phyloP scores from a whole-genome alignment of 2,329 filamentous ascomycete species.

The Neonectria neomacrospora region DNA sequence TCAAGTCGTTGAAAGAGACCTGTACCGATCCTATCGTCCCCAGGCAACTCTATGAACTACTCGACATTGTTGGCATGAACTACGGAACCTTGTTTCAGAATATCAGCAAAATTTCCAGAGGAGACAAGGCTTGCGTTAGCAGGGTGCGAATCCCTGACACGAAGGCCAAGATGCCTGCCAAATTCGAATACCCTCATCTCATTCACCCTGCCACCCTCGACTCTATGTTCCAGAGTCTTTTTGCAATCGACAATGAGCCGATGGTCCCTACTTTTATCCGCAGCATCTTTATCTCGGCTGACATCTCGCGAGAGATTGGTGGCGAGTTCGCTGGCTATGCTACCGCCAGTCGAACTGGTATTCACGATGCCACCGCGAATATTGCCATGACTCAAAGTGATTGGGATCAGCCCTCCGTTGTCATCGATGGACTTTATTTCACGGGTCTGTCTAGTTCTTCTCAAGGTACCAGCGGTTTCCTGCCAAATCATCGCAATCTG shows the following conservation, averaged over 20 bases:
- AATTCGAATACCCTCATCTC: conserved; percentile 64
- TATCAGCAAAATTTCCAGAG: conserved; percentile 51
- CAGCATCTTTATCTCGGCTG: conserved; percentile 58
- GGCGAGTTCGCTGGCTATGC: conserved; percentile 56
- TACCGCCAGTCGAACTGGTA: conserved; percentile 49
- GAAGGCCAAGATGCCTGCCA: conserved; percentile 61
- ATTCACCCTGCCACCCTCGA: conserved; percentile 70
- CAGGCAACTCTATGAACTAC: conserved; percentile 61
- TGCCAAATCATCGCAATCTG: conserved; percentile 61
- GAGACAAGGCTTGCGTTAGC: conserved; percentile 49
- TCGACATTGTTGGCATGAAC: conserved; percentile 63
- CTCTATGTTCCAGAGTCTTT: conserved; percentile 64
- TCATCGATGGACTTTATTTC: conserved; percentile 59
- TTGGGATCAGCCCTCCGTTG: conserved; percentile 50
- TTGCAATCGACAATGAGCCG: conserved; percentile 56
- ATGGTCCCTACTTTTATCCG: conserved; percentile 63
- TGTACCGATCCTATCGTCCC: conserved; percentile 53
- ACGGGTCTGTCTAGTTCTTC: conserved; percentile 48
- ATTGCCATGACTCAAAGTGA: conserved; percentile 56
- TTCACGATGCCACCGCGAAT: conserved; percentile 54
- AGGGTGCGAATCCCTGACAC: conserved; percentile 61
- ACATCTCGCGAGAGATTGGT: conserved; percentile 48
- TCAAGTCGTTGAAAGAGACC: conserved; percentile 36
- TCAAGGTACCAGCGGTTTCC: conserved; percentile 49
- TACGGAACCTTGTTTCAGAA: conserved; percentile 64